Base-by-base conservation (phyloP, 495 filamentous ascomycete species). In the Neurospora sp. region DNA sequence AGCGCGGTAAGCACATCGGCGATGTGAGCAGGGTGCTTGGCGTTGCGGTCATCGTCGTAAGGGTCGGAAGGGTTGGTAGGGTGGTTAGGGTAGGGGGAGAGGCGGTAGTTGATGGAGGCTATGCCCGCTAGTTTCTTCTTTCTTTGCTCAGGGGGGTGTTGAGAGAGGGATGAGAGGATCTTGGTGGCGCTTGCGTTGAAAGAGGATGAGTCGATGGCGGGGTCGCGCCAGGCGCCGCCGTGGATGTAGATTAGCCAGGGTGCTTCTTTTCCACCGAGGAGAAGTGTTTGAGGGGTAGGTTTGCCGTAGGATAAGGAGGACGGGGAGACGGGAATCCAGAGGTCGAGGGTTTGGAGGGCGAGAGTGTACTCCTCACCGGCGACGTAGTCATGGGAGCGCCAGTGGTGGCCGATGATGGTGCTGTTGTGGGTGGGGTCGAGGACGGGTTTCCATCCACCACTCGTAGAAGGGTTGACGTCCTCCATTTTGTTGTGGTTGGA, bases 171-270 rank as follows among this genome's bases (percentile, higher is more conserved):
- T 8, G 31, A 71, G 18, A 81, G 73, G 44, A 78, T 70, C 40
- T 70, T 38, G 20, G 20, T 6, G 37, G 75, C 78, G 27, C 78
- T 66, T 4, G 74, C 12, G 38, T 69, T 38, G 70, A 80, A 77
- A 73, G 91, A 88, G 8, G 82, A 73, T 20, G 87, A 81, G 70
- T 84, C 87, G 27, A 90, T 80, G 68, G 78, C 79, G 66, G 93
- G 93, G 77, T 97, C 94, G 72, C 92, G 88, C 92, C 93, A 97
- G 77, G 91, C 94, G 77, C 94, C 94, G 76, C 94, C 93, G 83
- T 97, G 94, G 79, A 97, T 90, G 82, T 89, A 94, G 76, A 91
- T 89, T 42, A 80, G 27, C 72, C 73, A 78, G 11, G 48, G 61
- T n/a, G 59, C 53, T 3, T 70, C 40, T 22, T 22, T 2, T 8